Evolutionary conservation across 2,329 filamentous ascomycete genomes (phyloP), one percentile per base, ranked within the genome.

Genomic region (Monilinia fructicola): DNA sequence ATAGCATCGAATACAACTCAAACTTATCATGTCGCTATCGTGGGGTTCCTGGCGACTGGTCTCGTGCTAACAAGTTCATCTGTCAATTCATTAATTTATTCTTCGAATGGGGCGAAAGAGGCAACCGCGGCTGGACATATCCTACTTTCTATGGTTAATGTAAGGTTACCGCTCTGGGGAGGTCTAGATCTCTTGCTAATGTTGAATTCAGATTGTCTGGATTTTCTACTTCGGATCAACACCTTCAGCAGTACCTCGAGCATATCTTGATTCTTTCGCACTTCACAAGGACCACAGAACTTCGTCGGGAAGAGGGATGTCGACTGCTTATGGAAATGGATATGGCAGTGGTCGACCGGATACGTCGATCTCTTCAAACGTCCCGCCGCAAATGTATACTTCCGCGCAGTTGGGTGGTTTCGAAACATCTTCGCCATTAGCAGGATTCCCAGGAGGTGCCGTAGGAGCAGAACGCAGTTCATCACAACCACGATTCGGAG

Each of bases 141-240:
- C 69, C 83, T 99, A 63, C 83, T 98, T 56, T 94, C 93, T 67
- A 97, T 98, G 87, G 88, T 97, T 65, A 87, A 90, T 73, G 93
- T 97, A 86, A 75, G 91, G 35, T 23, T 82, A 38, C 16, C 14
- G 7, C 50, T 40, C 4, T 14, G 31, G 31, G 6, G n/a, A 14
- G 11, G 3, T 38, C 26, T 54, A 6, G 55, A 26, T 44, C 54
- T 26, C 28, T 60, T n/a, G 21, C 68, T 71, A 55, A 73, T 60
- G 31, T 31, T 46, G 26, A 40, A 54, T 12, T 12, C 73, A 97
- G 93, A 91, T 97, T 73, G 87, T 98, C 68, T 99, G 95, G 95
- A 97, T 97, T 73, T 96, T 98, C 80, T 98, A 98, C 83, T 99
- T 97, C 75, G 95, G 95, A 74, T 97, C 94, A 2, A 90, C 93